Conservation (phyloP, 768 basidiomycete genomes). For the Naganishia friedmannii region DNA sequence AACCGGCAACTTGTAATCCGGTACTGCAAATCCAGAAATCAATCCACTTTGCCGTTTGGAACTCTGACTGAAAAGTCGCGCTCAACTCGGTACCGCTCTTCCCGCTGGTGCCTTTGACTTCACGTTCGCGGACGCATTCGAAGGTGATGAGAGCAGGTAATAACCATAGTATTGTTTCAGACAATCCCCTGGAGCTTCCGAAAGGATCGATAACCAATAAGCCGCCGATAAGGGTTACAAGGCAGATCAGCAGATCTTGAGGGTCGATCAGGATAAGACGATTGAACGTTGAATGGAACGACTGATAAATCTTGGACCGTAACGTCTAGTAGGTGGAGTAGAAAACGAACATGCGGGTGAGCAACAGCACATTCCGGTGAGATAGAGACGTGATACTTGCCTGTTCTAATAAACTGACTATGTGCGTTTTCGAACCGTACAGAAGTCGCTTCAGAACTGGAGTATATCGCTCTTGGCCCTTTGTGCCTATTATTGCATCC, state of each 20-base stretch:
- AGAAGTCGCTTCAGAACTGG: not conserved
- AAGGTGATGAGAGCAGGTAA: conserved; percentile 8
- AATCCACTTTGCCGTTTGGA: conserved; percentile 9
- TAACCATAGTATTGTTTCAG: not conserved
- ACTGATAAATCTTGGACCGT: not conserved
- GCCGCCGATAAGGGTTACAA: not conserved
- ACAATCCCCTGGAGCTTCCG: not conserved
- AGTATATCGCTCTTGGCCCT: not conserved
- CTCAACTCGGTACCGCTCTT: too few species aligned
- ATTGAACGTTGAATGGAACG: not conserved
- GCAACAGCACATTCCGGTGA: too few species aligned
- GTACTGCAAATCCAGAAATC: conserved; percentile 13
- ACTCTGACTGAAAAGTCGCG: too few species aligned
- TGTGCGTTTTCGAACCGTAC: not conserved
- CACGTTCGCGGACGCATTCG: not conserved
- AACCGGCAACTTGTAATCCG: not conserved
- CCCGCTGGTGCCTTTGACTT: too few species aligned
- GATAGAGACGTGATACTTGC: not conserved
- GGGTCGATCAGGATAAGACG: not conserved
- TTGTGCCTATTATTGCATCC: not conserved
- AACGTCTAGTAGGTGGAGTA: not conserved
- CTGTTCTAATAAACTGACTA: not conserved
- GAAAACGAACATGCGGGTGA: not conserved
- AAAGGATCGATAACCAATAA: not conserved
- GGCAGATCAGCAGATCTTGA: not conserved